Evolutionary conservation across 345 rosid genomes (phyloP), one percentile per base, ranked within the genome.

Genomic region (Populus pruinosa): DNA sequence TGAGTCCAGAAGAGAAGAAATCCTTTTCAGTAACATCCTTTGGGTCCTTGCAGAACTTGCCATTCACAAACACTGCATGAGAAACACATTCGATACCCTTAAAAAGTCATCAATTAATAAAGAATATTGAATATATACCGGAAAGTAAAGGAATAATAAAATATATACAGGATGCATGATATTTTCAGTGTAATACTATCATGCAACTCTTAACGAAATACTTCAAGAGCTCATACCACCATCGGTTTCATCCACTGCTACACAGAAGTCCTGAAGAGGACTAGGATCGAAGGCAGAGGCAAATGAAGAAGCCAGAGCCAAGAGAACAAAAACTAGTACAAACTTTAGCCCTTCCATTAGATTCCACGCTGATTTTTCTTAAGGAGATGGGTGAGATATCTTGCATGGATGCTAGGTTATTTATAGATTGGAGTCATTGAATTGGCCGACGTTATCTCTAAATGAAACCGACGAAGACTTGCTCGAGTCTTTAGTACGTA

Each of bases 211-310:
- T 41, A 41, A 9, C 12, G 12, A 41, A 41, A 41, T 2, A 41
- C 44, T 41, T 8, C 10, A 41, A 41, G 17, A 49, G 43, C n/a
- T 2, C 43, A 8, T 53, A 35, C 71, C 71, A 67, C 36, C 71
- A 67, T 50, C 16, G 20, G 71, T 11, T 20, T 23, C 20, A 4
- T 66, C 23, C 12, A 67, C 14, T 23, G 78, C 78, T 39, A 65
- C 70, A 44, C 77, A 75, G 56, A 75, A 75, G 63, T 65, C 77
- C 70, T 65, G 77, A 75, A 75, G 78, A 33, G 78, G 71, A 23
- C 71, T 31, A 23, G 78, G 78, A n/a, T 67, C 65, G 66, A 9
- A 31, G 49, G 78, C 78, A 49, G 10, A 5, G 72, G 64, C 21
- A n/a, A n/a, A 11, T 1, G 66, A 72, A 31, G 8, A 62, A 27